A percentile compares a stretch with the other conserved stretches of the same genome.
phyloP scores from a whole-genome alignment of 345 rosid genomes.

The Noccaea bulbosa region DNA sequence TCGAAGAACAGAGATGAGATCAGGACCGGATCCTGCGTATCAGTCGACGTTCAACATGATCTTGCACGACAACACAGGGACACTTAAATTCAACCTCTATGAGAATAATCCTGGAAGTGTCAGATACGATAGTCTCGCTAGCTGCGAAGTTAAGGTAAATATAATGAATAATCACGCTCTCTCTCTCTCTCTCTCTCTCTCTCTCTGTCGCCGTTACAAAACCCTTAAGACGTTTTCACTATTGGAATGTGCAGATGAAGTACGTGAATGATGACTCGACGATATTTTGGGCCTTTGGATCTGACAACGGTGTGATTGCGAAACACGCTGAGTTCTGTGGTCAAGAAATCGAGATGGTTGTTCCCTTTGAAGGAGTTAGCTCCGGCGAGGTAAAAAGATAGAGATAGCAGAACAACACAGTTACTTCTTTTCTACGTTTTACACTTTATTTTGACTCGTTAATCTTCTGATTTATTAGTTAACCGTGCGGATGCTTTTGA shows the following conservation, averaged over 20 bases:
- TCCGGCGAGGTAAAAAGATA: constrained; percentile 67
- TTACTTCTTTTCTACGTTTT: no score
- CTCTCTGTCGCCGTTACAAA: neutral
- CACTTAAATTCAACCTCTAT: constrained; percentile 69
- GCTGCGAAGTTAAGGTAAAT: constrained; percentile 92
- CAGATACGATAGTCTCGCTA: constrained; percentile 70
- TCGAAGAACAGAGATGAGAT: constrained; percentile 65
- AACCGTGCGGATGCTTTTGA: constrained; percentile 65
- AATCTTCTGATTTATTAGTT: constrained; percentile 53
- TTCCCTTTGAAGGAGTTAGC: constrained; percentile 85
- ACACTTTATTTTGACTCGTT: no score
- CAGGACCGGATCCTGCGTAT: constrained; percentile 76
- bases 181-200: neutral
- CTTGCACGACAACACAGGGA: constrained; percentile 80
- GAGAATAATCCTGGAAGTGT: constrained; percentile 63
- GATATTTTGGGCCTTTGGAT: constrained; percentile 88
- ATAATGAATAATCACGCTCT: neutral
- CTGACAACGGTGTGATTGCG: constrained; percentile 72
- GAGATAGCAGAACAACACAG: no score
- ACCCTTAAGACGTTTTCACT: constrained; percentile 4
- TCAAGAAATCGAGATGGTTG: constrained; percentile 79
- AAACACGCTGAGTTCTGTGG: constrained; percentile 79
- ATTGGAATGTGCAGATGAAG: constrained; percentile 57
- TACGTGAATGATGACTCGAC: constrained; percentile 91
- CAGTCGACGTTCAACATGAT: constrained; percentile 92